Conservation (phyloP, 345 rosid species). For the Carallia brachiata region DNA sequence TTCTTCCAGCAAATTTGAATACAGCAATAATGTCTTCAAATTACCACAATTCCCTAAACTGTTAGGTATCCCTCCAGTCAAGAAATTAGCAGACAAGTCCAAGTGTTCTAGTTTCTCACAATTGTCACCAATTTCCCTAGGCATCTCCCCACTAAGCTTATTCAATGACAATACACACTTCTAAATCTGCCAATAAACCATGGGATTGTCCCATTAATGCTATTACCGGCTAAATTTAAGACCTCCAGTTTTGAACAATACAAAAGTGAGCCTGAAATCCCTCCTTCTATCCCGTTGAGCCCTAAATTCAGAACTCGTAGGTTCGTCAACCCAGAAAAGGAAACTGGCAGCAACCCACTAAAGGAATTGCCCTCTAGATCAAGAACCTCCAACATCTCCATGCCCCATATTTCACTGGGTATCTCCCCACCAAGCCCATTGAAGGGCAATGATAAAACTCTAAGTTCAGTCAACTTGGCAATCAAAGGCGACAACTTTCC, state of each 20-base stretch:
- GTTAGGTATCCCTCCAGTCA: background rate
- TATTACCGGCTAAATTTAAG: conserved; percentile 35
- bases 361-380: conserved; percentile 39
- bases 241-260: conserved; percentile 25
- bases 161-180: conserved; percentile 40
- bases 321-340: conserved; percentile 22
- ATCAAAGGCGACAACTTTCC: conserved; percentile 34
- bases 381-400: conserved; percentile 29
- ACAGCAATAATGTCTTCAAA: conserved; percentile 31
- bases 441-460: conserved; percentile 32
- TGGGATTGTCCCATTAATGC: conserved; percentile 27
- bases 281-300: conserved; percentile 30
- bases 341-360: conserved; percentile 23
- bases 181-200: conserved; percentile 18
- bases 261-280: conserved; percentile 18
- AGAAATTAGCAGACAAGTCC: background rate
- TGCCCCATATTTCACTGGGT: conserved; percentile 30
- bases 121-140: conserved; percentile 21
- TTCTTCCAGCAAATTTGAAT: conserved; percentile 28
- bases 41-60: background rate
- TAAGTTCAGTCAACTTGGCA: conserved; percentile 27
- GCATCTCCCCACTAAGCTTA: conserved; percentile 27
- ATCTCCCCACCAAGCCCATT: conserved; percentile 29
- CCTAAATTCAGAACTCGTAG: conserved; percentile 36
- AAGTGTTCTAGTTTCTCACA: background rate